phyloP scores from a whole-genome alignment of 225 moss, liverwort and hornwort genomes.

The Lunularia cruciata region DNA sequence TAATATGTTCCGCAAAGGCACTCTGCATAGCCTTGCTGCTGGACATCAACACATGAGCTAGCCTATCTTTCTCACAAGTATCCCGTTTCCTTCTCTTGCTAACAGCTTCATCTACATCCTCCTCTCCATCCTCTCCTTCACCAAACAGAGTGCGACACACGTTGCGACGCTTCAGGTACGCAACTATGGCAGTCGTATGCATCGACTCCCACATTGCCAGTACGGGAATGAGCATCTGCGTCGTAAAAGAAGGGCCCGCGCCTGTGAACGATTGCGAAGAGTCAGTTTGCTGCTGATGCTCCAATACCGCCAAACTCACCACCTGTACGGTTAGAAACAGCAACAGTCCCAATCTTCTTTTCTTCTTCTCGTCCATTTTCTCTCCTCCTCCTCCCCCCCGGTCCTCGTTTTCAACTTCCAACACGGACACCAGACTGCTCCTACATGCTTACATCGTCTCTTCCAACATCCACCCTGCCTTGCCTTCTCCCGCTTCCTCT shows the following conservation, averaged over 20 bases:
- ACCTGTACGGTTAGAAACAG: conserved; percentile 32
- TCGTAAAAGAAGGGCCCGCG: conserved; percentile 23
- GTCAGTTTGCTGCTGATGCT: conserved; percentile 34
- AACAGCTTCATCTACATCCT: conserved; percentile 4
- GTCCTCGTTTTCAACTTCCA: no score
- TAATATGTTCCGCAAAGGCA: conserved; percentile 29
- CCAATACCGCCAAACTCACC: conserved; percentile 30
- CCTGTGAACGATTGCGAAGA: conserved; percentile 18
- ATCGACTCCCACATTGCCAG: conserved; percentile 37
- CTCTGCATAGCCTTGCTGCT: conserved; percentile 28
- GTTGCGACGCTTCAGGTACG: conserved; percentile 21
- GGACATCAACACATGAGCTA: conserved; percentile 20
- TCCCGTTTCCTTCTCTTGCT: conserved; percentile 26
- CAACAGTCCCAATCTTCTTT: conserved; percentile 21
- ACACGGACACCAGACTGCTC: no score
- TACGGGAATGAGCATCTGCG: conserved; percentile 32
- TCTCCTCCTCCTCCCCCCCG: conserved; percentile 2
- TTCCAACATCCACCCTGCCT: no score
- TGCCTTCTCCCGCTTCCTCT: no score
- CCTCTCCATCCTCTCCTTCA: conserved; percentile 14
- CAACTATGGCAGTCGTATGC: conserved; percentile 24
- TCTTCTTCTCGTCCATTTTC: conserved; percentile 24
- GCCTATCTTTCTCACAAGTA: conserved; percentile 11
- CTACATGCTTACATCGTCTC: no score
- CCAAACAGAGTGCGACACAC: conserved; percentile 20